Evolutionary conservation across 768 basidiomycete species (phyloP).

Genomic region (Hemileccinum rubropunctum): DNA sequence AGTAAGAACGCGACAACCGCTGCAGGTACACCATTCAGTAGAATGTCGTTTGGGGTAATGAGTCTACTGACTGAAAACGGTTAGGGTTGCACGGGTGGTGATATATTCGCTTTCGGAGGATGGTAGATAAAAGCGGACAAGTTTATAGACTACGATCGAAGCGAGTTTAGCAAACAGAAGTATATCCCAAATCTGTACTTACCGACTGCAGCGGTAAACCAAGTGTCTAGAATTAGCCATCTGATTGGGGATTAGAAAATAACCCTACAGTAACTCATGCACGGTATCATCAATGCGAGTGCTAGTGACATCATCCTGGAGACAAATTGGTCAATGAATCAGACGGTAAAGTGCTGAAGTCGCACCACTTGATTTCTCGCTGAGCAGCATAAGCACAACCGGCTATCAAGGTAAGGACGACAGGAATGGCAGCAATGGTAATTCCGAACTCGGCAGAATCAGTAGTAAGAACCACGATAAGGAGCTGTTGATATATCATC

Average conservation of each 20-base stretch:
- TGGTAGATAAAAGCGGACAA: slow-evolving; percentile 80
- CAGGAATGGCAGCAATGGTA: slow-evolving; percentile 80
- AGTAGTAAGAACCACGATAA: slow-evolving; percentile 68
- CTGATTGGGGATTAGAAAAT: background rate
- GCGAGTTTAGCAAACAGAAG: background rate
- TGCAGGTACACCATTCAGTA: slow-evolving; percentile 26
- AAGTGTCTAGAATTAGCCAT: slow-evolving; percentile 2
- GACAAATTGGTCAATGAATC: slow-evolving; percentile 1
- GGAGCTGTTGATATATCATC: slow-evolving; percentile 47
- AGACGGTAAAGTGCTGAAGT: background rate
- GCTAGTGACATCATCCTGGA: slow-evolving; percentile 65
- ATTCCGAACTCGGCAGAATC: slow-evolving; percentile 76
- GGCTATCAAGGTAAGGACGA: slow-evolving; percentile 65
- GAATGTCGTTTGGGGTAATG: background rate
- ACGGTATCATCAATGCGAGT: slow-evolving; percentile 74
- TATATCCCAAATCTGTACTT: slow-evolving; percentile 4
- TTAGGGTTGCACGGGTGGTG: slow-evolving; percentile 77
- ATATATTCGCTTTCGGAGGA: slow-evolving; percentile 49
- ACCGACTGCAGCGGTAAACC: slow-evolving; percentile 24
- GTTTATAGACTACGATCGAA: slow-evolving; percentile 63
- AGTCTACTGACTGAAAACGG: slow-evolving; percentile 66
- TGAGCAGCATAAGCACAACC: slow-evolving; percentile 69
- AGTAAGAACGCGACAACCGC: slow-evolving; percentile 76
- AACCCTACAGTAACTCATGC: slow-evolving; percentile 71
- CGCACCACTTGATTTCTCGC: slow-evolving; percentile 77